Evolutionary conservation across 768 basidiomycete species (phyloP).

Genomic region (Mycena albidolilacea): DNA sequence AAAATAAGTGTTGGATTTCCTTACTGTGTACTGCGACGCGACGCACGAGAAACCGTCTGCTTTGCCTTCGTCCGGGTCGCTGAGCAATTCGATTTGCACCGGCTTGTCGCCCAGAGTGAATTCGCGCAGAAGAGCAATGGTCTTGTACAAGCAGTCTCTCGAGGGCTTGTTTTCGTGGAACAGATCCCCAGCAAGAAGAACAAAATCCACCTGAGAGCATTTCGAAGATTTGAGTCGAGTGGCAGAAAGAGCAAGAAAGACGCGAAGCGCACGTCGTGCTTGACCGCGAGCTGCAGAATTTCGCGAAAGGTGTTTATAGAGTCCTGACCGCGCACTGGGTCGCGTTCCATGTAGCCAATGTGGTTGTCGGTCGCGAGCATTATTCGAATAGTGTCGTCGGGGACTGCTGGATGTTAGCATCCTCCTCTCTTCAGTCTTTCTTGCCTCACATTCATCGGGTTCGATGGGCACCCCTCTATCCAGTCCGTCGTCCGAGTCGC

Average conservation of each 20-base stretch:
- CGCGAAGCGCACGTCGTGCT: slow-evolving; percentile 78
- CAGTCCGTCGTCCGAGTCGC: slow-evolving; percentile 28
- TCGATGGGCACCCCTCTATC: slow-evolving; percentile 39
- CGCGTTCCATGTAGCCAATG: slow-evolving; percentile 94
- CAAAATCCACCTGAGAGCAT: slow-evolving; percentile 86
- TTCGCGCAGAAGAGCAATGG: slow-evolving; percentile 91
- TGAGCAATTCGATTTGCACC: slow-evolving; percentile 91
- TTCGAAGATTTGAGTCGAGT: slow-evolving; percentile 16
- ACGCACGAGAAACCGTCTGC: slow-evolving; percentile 87
- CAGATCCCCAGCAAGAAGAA: slow-evolving; percentile 94
- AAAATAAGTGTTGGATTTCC: slow-evolving; percentile 7
- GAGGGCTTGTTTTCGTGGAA: slow-evolving; percentile 99
- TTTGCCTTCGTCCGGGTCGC: slow-evolving; percentile 93
- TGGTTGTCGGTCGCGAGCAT: slow-evolving; percentile 97
- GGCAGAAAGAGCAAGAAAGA: slow-evolving; percentile 27
- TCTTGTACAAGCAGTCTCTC: slow-evolving; percentile 89
- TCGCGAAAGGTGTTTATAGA: slow-evolving; percentile 96
- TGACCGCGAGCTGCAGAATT: slow-evolving; percentile 91
- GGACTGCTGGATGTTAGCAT: slow-evolving; percentile 47
- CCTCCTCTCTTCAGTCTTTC: not conserved
- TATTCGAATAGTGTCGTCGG: slow-evolving; percentile 82
- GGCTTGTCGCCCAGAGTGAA: slow-evolving; percentile 92
- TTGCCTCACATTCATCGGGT: slow-evolving; percentile 55
- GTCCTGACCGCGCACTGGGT: slow-evolving; percentile 95
- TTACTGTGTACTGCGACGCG: not conserved